phyloP scores from a whole-genome alignment of 176 grass and related monocot genomes.

The Avena sativa region DNA sequence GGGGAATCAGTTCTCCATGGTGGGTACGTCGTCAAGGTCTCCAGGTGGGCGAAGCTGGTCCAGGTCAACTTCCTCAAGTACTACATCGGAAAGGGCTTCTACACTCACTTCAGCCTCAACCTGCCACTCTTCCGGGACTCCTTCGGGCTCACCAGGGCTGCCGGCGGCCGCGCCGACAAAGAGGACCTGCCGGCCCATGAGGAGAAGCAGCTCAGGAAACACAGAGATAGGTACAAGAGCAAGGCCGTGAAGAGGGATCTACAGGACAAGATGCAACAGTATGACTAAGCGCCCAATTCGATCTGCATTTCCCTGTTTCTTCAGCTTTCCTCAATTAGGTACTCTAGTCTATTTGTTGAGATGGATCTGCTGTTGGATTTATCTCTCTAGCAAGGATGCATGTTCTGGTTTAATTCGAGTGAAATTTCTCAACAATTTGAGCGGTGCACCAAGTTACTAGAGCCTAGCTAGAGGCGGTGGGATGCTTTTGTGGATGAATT shows the following conservation, averaged over 20 bases:
- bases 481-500: background rate
- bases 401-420: background rate
- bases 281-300: background rate
- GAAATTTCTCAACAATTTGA: background rate
- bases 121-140: constrained; percentile 6
- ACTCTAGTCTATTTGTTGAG: too few relatives aligned
- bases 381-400: too few relatives aligned
- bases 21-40: background rate
- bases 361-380: too few relatives aligned
- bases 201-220: background rate
- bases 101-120: background rate
- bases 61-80: background rate
- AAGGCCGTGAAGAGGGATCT: constrained; percentile 1
- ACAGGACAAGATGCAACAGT: constrained; percentile 1
- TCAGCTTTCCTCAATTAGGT: background rate
- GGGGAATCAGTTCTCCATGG: background rate
- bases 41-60: background rate
- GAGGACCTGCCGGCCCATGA: background rate
- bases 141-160: background rate
- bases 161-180: background rate
- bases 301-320: background rate
- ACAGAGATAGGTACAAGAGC: background rate
- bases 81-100: constrained; percentile 1
- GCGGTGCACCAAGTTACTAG: background rate
- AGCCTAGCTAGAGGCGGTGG: background rate